Percentiles rank a stretch among this genome's conserved stretches.
phyloP scores from a whole-genome alignment of 352 stramenopile species.

The Globisporangium cystogenes region DNA sequence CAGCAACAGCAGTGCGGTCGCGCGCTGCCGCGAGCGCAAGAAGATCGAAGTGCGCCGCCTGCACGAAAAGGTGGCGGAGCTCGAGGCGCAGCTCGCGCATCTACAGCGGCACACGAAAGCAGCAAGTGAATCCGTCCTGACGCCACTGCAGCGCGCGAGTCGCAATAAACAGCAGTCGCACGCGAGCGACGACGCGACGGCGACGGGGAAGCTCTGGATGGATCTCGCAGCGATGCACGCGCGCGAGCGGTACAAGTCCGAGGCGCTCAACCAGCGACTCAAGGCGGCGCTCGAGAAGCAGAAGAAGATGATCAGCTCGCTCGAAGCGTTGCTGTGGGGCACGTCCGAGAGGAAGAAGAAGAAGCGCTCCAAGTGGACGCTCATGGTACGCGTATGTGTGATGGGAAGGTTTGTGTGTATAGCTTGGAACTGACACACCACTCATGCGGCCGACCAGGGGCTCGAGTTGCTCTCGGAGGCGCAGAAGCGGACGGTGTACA shows the following conservation, averaged over 20 bases:
- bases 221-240: slow-evolving; percentile 31
- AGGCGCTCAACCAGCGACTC: slow-evolving; percentile 37
- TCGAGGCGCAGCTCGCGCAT: slow-evolving; percentile 1
- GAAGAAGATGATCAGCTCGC: slow-evolving; percentile 29
- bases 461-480: slow-evolving; percentile 2
- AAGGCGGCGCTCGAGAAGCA: slow-evolving; percentile 31
- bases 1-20: not conserved
- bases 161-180: not conserved
- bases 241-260: slow-evolving; percentile 26
- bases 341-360: slow-evolving; percentile 7
- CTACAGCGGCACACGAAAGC: not conserved
- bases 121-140: not conserved
- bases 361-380: not conserved
- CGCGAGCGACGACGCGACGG: not conserved
- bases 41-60: slow-evolving; percentile 1
- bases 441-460: no score
- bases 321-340: slow-evolving; percentile 33
- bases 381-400: slow-evolving; percentile 7
- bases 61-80: not conserved
- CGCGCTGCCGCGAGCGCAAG: slow-evolving; percentile 5
- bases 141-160: no score
- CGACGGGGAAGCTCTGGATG: slow-evolving; percentile 24
- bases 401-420: no score
- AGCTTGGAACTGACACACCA: no score
- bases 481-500: slow-evolving; percentile 5